phyloP scores from a whole-genome alignment of 768 basidiomycete species.

The Lactarius hatsudake region DNA sequence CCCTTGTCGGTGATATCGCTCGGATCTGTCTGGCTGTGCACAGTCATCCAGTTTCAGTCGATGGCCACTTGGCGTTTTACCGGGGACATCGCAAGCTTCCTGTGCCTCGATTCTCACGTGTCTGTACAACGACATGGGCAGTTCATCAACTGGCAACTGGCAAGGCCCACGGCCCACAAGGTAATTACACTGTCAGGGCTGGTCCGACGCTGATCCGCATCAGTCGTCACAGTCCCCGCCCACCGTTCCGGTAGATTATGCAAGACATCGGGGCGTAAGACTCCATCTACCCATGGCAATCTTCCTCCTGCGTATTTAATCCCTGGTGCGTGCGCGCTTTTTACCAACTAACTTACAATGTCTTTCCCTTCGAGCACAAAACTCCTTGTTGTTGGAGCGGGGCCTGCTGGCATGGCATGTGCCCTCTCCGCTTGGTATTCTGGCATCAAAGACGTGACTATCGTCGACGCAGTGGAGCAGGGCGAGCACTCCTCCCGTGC shows the following conservation, averaged over 20 bases:
- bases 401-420: constrained; percentile 47
- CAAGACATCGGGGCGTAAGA: neutral
- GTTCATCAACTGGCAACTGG: too few relatives aligned
- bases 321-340: neutral
- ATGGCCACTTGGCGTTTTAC: neutral
- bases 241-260: neutral
- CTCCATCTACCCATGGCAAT: neutral
- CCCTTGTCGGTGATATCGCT: neutral
- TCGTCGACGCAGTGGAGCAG: constrained; percentile 41
- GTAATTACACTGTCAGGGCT: neutral
- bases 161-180: neutral
- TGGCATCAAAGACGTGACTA: constrained; percentile 41
- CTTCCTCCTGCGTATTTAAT: constrained; percentile 9
- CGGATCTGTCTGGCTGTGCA: neutral
- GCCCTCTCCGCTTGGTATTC: constrained; percentile 46
- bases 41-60: neutral
- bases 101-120: too few relatives aligned
- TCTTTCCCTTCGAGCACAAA: constrained; percentile 39
- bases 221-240: neutral
- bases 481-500: constrained; percentile 44
- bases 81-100: neutral
- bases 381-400: constrained; percentile 50
- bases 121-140: neutral
- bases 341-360: constrained; percentile 18
- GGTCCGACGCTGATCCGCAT: too few relatives aligned